Conservation (phyloP, 225 moss, liverwort and hornwort genomes). For the Asterella californica region DNA sequence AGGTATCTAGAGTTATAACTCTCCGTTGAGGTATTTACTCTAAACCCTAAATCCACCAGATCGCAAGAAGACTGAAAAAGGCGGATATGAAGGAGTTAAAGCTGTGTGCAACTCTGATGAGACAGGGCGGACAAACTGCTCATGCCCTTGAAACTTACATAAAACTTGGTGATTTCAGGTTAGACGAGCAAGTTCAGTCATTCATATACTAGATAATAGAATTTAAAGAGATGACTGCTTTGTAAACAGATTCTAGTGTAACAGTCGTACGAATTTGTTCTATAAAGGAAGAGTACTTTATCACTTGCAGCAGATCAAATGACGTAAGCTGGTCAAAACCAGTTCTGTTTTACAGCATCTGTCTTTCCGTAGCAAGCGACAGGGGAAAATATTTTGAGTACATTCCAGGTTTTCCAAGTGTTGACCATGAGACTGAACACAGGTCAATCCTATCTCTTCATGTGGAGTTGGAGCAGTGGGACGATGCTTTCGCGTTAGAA, state of each 20-base stretch:
- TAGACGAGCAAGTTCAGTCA: not conserved
- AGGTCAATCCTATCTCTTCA: constrained; percentile 93
- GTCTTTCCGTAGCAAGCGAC: not conserved
- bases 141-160: constrained; percentile 89
- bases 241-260: not conserved
- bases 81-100: constrained; percentile 62
- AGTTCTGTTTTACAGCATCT: not conserved
- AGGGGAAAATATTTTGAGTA: not conserved
- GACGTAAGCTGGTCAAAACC: not conserved
- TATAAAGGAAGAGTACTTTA: not conserved
- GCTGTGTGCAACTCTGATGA: constrained; percentile 74
- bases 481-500: constrained; percentile 87
- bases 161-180: constrained; percentile 89
- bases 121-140: constrained; percentile 66
- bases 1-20: not conserved
- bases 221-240: not conserved
- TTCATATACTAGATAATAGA: not conserved
- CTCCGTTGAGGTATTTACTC: not conserved
- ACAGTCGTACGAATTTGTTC: not conserved
- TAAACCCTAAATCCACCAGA: constrained; percentile 32
- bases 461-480: constrained; percentile 95
- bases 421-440: constrained; percentile 50
- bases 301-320: not conserved
- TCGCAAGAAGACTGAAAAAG: constrained; percentile 82
- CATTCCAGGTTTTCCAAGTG: constrained; percentile 21